Evolutionary conservation across 2,329 filamentous ascomycete species (phyloP), one percentile per base, ranked within the genome.

Genomic region (Catunica adiposa): DNA sequence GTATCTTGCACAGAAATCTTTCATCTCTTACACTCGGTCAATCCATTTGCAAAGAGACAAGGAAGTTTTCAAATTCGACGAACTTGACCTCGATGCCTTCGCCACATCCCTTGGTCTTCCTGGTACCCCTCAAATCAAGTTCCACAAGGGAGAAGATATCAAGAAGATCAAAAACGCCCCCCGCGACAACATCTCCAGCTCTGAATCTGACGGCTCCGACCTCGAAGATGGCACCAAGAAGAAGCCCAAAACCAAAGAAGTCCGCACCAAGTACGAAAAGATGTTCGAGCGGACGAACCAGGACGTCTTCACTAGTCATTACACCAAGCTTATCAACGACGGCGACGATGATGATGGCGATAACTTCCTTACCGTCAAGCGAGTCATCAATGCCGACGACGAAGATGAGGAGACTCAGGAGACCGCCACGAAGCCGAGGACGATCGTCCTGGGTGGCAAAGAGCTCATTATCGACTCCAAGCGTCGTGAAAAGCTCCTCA

Each of bases 231-330:
- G 71, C 20, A 69, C 67, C 11, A 47, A 59, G 37, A 71, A 73
- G 61, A 70, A 73, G 59, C 80, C 78, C 66, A 80, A 82, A 69
- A 83, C 86, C 70, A 73, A 76, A 9, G 78, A 82, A 62, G 86
- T 95, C 17, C 80, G 89, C 59, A 98, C 94, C 31, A 97, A 95
- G 68, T 94, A 94, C 66, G 89, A 98, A 68, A 84, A 88, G 62
- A 97, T 98, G 92, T 96, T 97, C 68, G 90, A 96, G 72, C 78
- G 92, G 59, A 86, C 84, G 62, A 98, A 98, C 69, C 90, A 97
- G 69, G 89, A 96, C 65, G 86, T 98, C 31, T 70, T 98, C 61
- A 89, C 90, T n/a, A 82, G 84, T 56, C 92, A 98, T 69, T 97
- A 96, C 72, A 80, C 81, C 58, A 95, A 90, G 64, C 77, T 98